Conservation (phyloP, 1,139 yeast genomes). For the Candida buenavistaensis region DNA sequence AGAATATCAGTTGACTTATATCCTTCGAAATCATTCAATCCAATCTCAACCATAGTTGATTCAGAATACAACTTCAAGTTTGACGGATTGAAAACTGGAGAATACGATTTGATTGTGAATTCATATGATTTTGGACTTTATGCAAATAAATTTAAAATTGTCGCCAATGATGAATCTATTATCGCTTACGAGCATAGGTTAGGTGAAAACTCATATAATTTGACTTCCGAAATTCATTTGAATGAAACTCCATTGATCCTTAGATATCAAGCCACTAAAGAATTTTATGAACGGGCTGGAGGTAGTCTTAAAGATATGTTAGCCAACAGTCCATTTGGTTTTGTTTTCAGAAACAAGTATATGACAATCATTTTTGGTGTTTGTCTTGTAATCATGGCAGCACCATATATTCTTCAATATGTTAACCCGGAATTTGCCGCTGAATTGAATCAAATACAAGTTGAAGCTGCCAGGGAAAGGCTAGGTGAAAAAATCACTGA, state of each 20-base stretch:
- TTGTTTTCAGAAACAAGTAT: conserved; percentile 37
- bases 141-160: conserved; percentile 27
- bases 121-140: conserved; percentile 39
- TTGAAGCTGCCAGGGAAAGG: conserved; percentile 11
- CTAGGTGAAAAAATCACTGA: conserved; percentile 8
- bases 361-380: conserved; percentile 36
- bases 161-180: conserved; percentile 20
- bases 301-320: conserved; percentile 36
- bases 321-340: conserved; percentile 44
- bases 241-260: conserved; percentile 25
- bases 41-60: conserved; percentile 22
- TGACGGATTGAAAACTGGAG: conserved; percentile 28
- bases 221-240: conserved; percentile 19
- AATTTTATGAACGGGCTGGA: conserved; percentile 37
- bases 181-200: conserved; percentile 27
- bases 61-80: conserved; percentile 28
- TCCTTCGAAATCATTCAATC: conserved; percentile 12
- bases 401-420: conserved; percentile 33
- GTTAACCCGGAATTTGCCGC: conserved; percentile 42
- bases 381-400: conserved; percentile 30
- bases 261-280: conserved; percentile 22
- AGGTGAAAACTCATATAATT: conserved; percentile 17
- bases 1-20: conserved; percentile 33
- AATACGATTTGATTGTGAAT: conserved; percentile 33
- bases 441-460: conserved; percentile 29